Evolutionary conservation across 257 asterid species (phyloP), one percentile per base, ranked within the genome.

Genomic region (Osmanthus fragrans): DNA sequence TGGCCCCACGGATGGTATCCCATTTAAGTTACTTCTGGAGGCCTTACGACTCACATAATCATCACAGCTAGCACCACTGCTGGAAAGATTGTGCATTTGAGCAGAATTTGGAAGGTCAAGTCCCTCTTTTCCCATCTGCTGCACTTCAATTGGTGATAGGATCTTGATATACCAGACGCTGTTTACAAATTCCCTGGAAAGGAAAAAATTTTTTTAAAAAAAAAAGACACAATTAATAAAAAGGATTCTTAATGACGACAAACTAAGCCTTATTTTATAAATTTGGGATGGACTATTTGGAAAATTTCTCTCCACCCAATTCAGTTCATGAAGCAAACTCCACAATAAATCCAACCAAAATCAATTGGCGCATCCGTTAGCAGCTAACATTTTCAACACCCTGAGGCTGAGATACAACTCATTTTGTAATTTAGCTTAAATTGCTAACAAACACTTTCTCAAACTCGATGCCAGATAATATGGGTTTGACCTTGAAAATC

Each of bases 41-140:
- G 80, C 90, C 82, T 91, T 93, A 51, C 80, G 90, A 66, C 84
- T 82, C 81, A 75, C 72, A 71, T 87, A 89, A 33, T 85, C 88
- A 34, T 90, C 96, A 23, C 88, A 87, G 77, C 84, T 82, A 27
- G 79, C 83, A 85, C 76, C 83, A 79, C 77, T 82, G 75, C 78
- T 69, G 1, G 90, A 84, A 83, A 88, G 86, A 70, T 86, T 87
- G 4, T 84, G 86, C 16, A 79, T 40, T 40, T 85, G 81, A 84
- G 67, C 85, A 5, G 91, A 79, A 76, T 84, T 86, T 11, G 95
- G 92, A 79, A 90, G 97, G 78, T 82, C 85, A 39, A 90, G 89
- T 69, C 97, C 95, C 10, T 87, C 95, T 86, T 89, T 94, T 67
- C 94, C 95, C 98, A 94, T 91, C 79, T 94, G 99, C 77, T 92